Base-by-base conservation (phyloP, 2,329 filamentous ascomycete species). In the Ramularia collo-cygni region DNA sequence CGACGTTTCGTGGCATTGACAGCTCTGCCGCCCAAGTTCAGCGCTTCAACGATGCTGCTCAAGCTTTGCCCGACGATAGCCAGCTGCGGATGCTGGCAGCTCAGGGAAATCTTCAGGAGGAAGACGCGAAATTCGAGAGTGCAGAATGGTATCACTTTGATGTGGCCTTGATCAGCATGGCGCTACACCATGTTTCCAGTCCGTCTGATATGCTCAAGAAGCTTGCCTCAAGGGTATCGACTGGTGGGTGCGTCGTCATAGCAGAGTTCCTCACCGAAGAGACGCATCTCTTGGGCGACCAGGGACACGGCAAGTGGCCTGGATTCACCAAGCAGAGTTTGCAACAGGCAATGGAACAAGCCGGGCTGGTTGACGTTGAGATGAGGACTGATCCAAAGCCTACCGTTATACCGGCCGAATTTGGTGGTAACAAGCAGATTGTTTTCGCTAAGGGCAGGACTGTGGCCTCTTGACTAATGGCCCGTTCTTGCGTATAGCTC, bases 1-100 rank as follows among this genome's bases (percentile, higher is more conserved):
- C 42, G 13, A 32, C 28, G 10, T 44, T 44, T 16, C 42, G 29
- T 4, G 42, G 42, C 32, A 16, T 44, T 12, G 37, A 44, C 33
- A 37, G 33, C 33, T 16, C 27, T 6, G 24, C 37, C 3, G 18
- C 27, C 7, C 42, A 44, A 31, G 37, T 44, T 28, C 9, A 32
- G 16, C 42, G 42, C 18, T 44, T 31, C 38, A 44, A 44, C 38
- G 19, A 32, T 10, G 32, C 34, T 28, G 38, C 42, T 24, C 14
- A 30, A 4, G 14, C 14, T 4, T 38, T 37, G 10, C 18, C 37
- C 13, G 37, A 10, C 12, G 16, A 16, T 7, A 14, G 24, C n/a
- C 9, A 36, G 9, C 9, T 13, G 2, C 32, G 37, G 12, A 44
- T 44, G 42, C 32, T 37, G 12, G 42, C 37, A 16, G 34, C 32